Base-by-base conservation (phyloP, 176 grass and related monocot genomes). In the Eragrostis curvula region DNA sequence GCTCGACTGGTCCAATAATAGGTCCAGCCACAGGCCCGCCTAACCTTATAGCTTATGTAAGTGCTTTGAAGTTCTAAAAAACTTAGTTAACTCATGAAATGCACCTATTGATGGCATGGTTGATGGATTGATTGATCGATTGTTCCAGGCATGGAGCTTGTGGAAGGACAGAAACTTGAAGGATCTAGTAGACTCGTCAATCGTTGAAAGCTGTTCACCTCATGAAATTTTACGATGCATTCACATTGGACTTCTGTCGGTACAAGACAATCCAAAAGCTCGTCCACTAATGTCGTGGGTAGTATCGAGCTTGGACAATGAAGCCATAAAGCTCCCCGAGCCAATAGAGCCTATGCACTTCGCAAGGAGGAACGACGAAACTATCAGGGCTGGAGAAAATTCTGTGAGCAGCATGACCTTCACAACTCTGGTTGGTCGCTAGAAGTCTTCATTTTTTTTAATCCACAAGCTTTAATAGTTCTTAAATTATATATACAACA, bases 31-130 rank as follows among this genome's bases (percentile, higher is more conserved):
- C 17, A 57, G 57, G 71, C 21, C 29, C 64, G 24, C 17, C 10
- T 6, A 86, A 88, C 64, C 86, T 88, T 42, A 77, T 83, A 66
- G 59, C 79, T 44, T 51, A 83, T 49, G 83, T 91, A 74, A 85
- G 86, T 79, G 21, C 1, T 60, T 9, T 32, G 3, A 79, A 48
- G 7, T 45, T 25, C 23, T 29, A 6, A 12, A 71, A 52, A 52
- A 24, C 15, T 68, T 73, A 18, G 61, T 17, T 30, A 21, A 25
- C 39, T 18, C 30, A 6, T 59, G 3, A 72, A n/a, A 18, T 4
- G 9, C 17, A 21, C n/a, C 41, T 45, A 45, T 32, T 12, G 25
- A 46, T 63, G 14, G n/a, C n/a, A n/a, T n/a, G n/a, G n/a, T n/a
- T n/a, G n/a, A n/a, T n/a, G n/a, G n/a, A n/a, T n/a, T n/a, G 24